Evolutionary conservation across 1,284 basidiomycete species (phyloP).

Genomic region (Ganoderma lucidum): DNA sequence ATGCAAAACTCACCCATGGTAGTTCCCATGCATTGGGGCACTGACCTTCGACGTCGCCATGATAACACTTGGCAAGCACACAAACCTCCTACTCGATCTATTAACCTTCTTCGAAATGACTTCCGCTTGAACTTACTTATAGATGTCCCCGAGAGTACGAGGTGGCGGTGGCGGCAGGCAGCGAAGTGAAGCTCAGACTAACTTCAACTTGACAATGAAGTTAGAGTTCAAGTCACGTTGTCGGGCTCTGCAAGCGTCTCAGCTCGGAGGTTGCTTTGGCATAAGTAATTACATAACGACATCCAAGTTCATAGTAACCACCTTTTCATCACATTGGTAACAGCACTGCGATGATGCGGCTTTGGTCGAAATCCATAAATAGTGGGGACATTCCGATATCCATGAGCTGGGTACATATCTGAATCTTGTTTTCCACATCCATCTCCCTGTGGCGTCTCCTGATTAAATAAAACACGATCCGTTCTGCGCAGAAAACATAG

Average conservation of each 20-base stretch:
- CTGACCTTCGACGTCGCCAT: constrained; percentile 7
- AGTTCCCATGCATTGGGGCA: constrained; percentile 67
- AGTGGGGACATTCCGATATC: neutral
- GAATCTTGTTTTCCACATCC: neutral
- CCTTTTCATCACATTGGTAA: too few species aligned
- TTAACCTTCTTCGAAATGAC: neutral
- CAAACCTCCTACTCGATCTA: neutral
- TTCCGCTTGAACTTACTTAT: neutral
- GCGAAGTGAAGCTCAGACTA: neutral
- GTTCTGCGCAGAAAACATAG: neutral
- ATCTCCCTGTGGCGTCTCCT: neutral
- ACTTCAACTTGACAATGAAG: neutral
- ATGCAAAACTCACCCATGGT: constrained; percentile 56
- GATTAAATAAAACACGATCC: neutral
- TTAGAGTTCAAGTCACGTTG: constrained; percentile 3
- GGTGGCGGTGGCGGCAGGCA: neutral
- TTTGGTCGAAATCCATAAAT: neutral
- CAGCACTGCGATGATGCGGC: neutral
- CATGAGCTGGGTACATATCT: neutral
- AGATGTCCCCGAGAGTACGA: neutral
- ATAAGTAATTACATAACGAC: neutral
- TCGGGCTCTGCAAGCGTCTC: neutral
- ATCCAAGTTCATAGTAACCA: neutral
- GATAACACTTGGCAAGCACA: too few species aligned
- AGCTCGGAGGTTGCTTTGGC: neutral